Conservation (phyloP, 352 stramenopile species). For the Phytophthora uliginosa region DNA sequence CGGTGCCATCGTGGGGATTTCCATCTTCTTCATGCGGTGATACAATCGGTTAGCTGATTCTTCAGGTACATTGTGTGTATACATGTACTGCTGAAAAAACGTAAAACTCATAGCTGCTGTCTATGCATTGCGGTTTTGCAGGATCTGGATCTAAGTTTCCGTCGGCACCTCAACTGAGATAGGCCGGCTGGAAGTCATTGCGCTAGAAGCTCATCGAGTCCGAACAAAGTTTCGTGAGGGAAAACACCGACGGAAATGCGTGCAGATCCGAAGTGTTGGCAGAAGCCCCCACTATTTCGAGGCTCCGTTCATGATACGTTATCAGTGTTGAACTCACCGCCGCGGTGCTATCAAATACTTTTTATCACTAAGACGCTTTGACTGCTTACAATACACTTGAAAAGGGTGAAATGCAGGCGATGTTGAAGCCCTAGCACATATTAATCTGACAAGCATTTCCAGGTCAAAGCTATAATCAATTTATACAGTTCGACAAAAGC, state of each 20-base stretch:
- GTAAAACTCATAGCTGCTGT: background rate
- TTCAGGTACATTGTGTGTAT: conserved; percentile 5
- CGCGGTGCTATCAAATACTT: too few relatives aligned
- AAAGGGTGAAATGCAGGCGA: too few relatives aligned
- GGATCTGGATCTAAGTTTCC: conserved; percentile 2
- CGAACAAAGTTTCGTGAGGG: conserved; percentile 31
- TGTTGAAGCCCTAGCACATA: too few relatives aligned
- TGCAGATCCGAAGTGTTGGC: conserved; percentile 7
- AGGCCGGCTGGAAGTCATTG: conserved; percentile 59
- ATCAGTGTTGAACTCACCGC: too few relatives aligned
- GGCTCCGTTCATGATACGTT: too few relatives aligned
- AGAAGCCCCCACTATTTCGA: conserved; percentile 8
- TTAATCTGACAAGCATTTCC: too few relatives aligned
- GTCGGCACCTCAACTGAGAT: conserved; percentile 40
- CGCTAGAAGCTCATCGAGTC: conserved; percentile 65
- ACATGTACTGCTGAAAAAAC: too few relatives aligned
- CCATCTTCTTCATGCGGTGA: conserved; percentile 15
- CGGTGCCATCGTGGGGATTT: conserved; percentile 5
- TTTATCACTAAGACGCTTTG: too few relatives aligned
- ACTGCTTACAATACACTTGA: too few relatives aligned
- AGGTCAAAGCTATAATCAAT: too few relatives aligned
- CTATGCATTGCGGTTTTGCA: background rate
- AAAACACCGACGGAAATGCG: conserved; percentile 10
- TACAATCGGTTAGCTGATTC: conserved; percentile 1
- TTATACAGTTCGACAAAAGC: too few relatives aligned